Base-by-base conservation (phyloP, 139 green algal species). In the Ostreobium quekettii region DNA sequence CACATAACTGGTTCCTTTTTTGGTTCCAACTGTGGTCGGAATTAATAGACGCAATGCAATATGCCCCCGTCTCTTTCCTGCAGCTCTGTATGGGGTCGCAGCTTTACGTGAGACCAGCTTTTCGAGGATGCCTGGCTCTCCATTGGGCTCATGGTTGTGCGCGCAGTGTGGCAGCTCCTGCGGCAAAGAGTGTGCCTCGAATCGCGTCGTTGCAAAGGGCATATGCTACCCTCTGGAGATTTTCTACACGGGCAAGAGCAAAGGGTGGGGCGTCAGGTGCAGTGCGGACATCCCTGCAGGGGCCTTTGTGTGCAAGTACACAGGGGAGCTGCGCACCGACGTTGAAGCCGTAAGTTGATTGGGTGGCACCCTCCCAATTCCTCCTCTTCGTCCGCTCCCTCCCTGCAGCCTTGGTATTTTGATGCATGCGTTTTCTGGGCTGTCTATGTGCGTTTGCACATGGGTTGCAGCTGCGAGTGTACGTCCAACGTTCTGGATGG, bases 231-330 rank as follows among this genome's bases (percentile, higher is more conserved):
- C 81, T 1, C 67, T 89, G 59, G 78, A 89, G 71, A 53, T 89
- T 30, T 88, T 87, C 64, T 63, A 78, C 24, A 86, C 76, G 47
- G n/a, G n/a, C 4, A 39, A 31, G 37, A 53, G 48, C 30, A 64
- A 78, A 28, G 82, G 82, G 1, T 89, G 78, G 78, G 83, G 82
- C 0, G 59, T 89, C 56, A 77, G 82, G 48, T 88, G 74, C 68
- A 26, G 47, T 4, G 49, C 35, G 31, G 58, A 76, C 60, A 77
- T 88, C 38, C 59, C 47, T 1, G 35, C 36, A 0, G 83, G 83
- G 39, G 48, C 53, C 2, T 80, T 86, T 31, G 36, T 89, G 2
- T 80, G 71, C 60, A 64, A 70, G 5, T 88, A 86, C 32, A 70
- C 70, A 7, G 82, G 82, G 2, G 60, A 70, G 60, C 11, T 86